phyloP scores from a whole-genome alignment of 306 rosid species.

The Gleditsia sinensis region DNA sequence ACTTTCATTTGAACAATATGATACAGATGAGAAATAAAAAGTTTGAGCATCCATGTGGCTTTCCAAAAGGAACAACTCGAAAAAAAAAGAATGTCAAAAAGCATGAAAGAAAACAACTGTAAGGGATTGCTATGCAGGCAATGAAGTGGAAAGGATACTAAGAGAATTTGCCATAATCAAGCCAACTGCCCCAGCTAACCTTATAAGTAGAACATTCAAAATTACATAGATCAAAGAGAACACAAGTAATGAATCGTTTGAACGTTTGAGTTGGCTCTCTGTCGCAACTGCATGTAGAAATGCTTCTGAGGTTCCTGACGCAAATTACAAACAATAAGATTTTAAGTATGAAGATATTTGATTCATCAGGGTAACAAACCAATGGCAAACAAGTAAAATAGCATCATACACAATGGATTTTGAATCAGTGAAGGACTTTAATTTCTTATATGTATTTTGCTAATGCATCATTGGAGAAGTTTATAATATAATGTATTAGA shows the following conservation, averaged over 20 bases:
- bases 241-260: conserved; percentile 73
- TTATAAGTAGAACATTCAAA: conserved; percentile 73
- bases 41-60: conserved; percentile 3
- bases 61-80: neutral
- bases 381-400: conserved; percentile 22
- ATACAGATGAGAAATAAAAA: neutral
- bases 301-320: conserved; percentile 92
- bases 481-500: neutral
- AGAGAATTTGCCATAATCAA: conserved; percentile 83
- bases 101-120: conserved; percentile 8
- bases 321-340: conserved; percentile 23
- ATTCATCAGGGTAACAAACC: conserved; percentile 17
- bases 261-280: conserved; percentile 76
- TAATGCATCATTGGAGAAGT: neutral
- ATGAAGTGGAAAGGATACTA: conserved; percentile 73
- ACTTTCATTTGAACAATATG: conserved; percentile 16
- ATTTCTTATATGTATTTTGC: conserved; percentile 6
- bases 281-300: conserved; percentile 94
- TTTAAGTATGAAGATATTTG: conserved; percentile 1
- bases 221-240: conserved; percentile 77
- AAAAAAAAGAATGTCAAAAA: conserved; percentile 9
- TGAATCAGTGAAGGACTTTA: conserved; percentile 16
- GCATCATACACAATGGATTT: conserved; percentile 23
- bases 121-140: conserved; percentile 4
- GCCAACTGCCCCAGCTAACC: conserved; percentile 81